These are phyloP conservation scores for Mycotypha africana DNA, from an alignment of 371 early-diverging fungal genomes.

Conservation along the genomic window DNA sequence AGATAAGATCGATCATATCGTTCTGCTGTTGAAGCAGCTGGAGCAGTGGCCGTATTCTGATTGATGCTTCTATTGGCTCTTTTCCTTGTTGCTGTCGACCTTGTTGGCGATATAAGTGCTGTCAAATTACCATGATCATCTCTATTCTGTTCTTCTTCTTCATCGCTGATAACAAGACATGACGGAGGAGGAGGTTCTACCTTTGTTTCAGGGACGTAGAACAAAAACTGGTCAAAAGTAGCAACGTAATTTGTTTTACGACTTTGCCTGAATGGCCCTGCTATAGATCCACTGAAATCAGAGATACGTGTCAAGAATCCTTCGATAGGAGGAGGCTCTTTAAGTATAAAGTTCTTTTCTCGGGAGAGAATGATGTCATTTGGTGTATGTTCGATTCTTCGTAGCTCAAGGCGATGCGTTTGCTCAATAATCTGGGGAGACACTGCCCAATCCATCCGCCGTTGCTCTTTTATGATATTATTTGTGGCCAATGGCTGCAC, in stretches of 20 bases:
- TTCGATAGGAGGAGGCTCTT: slow-evolving; percentile 55
- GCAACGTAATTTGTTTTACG: slow-evolving; percentile 40
- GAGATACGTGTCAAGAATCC: slow-evolving; percentile 42
- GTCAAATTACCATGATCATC: neutral
- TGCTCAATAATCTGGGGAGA: slow-evolving; percentile 47
- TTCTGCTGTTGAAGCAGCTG: too few species aligned
- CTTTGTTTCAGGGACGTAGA: slow-evolving; percentile 26
- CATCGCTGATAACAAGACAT: slow-evolving; percentile 4
- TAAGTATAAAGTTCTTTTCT: slow-evolving; percentile 3
- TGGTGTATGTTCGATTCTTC: slow-evolving; percentile 48
- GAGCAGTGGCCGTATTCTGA: too few species aligned
- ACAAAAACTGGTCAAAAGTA: slow-evolving; percentile 48
- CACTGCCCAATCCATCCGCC: slow-evolving; percentile 20
- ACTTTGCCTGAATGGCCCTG: neutral
- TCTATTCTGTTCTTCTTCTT: slow-evolving; percentile 1
- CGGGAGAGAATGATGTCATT: slow-evolving; percentile 22
- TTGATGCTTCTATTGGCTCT: neutral
- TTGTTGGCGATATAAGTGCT: too few species aligned
- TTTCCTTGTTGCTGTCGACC: too few species aligned
- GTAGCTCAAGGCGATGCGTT: slow-evolving; percentile 54
- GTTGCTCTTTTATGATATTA: too few species aligned
- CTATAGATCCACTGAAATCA: slow-evolving; percentile 38
- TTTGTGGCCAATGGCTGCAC: too few species aligned
- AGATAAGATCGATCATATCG: slow-evolving; percentile 3
- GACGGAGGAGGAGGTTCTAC: slow-evolving; percentile 18